Percentiles rank a stretch among this genome's conserved stretches.
Conservation (phyloP, 495 filamentous ascomycete species). For the Apodospora peruviana region DNA sequence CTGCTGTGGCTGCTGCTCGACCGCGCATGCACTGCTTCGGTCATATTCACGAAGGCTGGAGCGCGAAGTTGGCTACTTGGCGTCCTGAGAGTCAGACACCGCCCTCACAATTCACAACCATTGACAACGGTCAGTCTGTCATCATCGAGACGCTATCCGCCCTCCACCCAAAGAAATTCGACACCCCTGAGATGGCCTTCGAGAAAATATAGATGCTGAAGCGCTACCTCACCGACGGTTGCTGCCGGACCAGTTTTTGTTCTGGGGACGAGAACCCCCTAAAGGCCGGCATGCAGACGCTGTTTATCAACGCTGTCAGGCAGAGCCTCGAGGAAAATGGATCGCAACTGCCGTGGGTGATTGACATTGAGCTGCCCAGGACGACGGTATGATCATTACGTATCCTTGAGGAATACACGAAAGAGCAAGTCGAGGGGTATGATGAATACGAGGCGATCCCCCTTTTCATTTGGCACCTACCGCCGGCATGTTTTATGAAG, state of each 20-base stretch:
- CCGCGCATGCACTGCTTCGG: slow-evolving; percentile 67
- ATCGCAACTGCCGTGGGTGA: slow-evolving; percentile 54
- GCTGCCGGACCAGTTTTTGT: slow-evolving; percentile 25
- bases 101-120: slow-evolving; percentile 32
- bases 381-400: too few species aligned
- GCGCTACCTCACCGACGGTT: slow-evolving; percentile 8
- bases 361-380: slow-evolving; percentile 53
- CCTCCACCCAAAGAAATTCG: slow-evolving; percentile 8
- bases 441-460: too few species aligned
- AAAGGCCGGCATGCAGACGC: slow-evolving; percentile 49
- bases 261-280: slow-evolving; percentile 31
- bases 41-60: slow-evolving; percentile 72
- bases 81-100: slow-evolving; percentile 11
- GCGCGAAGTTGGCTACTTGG: slow-evolving; percentile 44
- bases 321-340: slow-evolving; percentile 28
- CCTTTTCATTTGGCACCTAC: too few species aligned
- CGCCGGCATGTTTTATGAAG: too few species aligned
- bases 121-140: slow-evolving; percentile 25
- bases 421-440: too few species aligned
- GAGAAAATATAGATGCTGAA: slow-evolving; percentile 11
- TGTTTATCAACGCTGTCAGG: slow-evolving; percentile 71
- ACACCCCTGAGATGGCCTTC: slow-evolving; percentile 1
- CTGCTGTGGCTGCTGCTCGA: slow-evolving; percentile 43
- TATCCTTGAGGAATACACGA: too few species aligned
- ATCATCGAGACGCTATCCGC: slow-evolving; percentile 41